Evolutionary conservation across 2,329 filamentous ascomycete species (phyloP).

Genomic region (Atkinsonella texensis): DNA sequence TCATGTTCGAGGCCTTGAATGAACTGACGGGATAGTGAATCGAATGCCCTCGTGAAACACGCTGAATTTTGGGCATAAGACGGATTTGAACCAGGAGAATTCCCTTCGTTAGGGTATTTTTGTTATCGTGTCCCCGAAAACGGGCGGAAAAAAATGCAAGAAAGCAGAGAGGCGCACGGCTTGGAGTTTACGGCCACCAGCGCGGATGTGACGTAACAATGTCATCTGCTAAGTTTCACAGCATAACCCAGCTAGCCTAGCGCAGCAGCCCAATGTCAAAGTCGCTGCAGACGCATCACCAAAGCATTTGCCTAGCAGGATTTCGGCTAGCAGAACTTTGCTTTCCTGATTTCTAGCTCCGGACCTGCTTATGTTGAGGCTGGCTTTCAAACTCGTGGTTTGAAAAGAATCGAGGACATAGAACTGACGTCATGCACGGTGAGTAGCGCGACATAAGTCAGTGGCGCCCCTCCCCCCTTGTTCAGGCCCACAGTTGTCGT

Average conservation of each 20-base stretch:
- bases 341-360: not conserved
- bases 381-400: not conserved
- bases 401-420: not conserved
- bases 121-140: not conserved
- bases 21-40: too few relatives aligned
- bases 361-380: not conserved
- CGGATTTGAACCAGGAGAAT: too few relatives aligned
- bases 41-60: too few relatives aligned
- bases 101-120: too few relatives aligned
- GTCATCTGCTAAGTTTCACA: not conserved
- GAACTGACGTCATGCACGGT: slow-evolving; percentile 4
- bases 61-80: too few relatives aligned
- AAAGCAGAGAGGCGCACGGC: not conserved
- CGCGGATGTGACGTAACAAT: slow-evolving; percentile 4
- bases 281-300: not conserved
- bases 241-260: not conserved
- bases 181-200: not conserved
- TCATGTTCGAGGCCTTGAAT: too few relatives aligned
- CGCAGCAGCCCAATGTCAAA: not conserved
- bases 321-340: not conserved
- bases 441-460: slow-evolving; percentile 1
- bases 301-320: not conserved
- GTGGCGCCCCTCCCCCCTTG: not conserved
- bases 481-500: not conserved
- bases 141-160: not conserved